Percentiles rank a stretch among this genome's conserved stretches.
These are phyloP conservation scores for Pouteria glomerata DNA, from an alignment of 148 eudicot genomes.

Conservation along the genomic window DNA sequence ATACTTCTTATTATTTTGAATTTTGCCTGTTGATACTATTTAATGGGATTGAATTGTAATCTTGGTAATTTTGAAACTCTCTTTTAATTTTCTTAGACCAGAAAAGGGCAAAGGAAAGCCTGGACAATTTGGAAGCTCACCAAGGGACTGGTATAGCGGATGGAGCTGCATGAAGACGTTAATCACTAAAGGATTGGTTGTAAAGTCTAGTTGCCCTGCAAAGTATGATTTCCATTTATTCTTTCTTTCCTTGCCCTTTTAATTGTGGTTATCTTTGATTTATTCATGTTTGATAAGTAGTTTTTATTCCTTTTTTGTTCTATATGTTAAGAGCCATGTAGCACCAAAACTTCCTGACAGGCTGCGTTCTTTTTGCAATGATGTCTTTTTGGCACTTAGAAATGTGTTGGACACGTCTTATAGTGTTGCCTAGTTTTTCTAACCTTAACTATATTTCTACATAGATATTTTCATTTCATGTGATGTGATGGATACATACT, in stretches of 20 bases:
- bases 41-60: neutral
- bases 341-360: neutral
- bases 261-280: neutral
- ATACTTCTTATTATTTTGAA: neutral
- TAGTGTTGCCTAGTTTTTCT: too few species aligned
- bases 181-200: slow-evolving; percentile 66
- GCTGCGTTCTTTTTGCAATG: neutral
- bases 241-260: neutral
- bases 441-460: too few species aligned
- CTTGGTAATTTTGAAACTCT: neutral
- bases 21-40: neutral
- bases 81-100: slow-evolving; percentile 48
- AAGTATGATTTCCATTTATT: slow-evolving; percentile 52
- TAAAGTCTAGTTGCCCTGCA: slow-evolving; percentile 83
- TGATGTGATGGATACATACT: neutral
- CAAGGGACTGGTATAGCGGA: slow-evolving; percentile 88
- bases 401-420: neutral
- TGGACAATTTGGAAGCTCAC: slow-evolving; percentile 71
- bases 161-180: slow-evolving; percentile 89
- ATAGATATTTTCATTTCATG: too few species aligned
- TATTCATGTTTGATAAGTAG: neutral
- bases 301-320: neutral
- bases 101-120: slow-evolving; percentile 73
- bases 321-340: neutral
- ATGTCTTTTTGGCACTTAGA: too few species aligned